These are phyloP conservation scores for Curvularia lunata DNA, from an alignment of 2,329 filamentous ascomycete genomes.

Conservation along the genomic window DNA sequence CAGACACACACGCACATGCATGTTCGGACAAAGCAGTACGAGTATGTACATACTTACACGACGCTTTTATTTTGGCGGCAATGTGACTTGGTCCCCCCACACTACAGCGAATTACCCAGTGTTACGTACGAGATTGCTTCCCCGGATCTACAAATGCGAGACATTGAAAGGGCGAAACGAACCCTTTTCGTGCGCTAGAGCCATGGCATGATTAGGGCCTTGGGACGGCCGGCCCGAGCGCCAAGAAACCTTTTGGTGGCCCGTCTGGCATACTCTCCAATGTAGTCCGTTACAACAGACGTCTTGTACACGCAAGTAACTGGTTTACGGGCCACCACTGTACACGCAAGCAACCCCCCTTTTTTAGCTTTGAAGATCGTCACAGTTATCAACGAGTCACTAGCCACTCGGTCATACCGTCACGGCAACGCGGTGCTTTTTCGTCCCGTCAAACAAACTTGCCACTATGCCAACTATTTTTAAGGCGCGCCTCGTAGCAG, in stretches of 20 bases:
- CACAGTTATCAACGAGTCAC: conserved; percentile 4
- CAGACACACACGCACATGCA: neutral
- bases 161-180: neutral
- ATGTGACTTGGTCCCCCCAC: neutral
- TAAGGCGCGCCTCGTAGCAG: neutral
- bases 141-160: conserved; percentile 15
- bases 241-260: neutral
- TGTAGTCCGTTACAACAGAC: neutral
- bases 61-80: neutral
- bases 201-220: conserved; percentile 5
- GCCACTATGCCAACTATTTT: neutral
- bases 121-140: conserved; percentile 16
- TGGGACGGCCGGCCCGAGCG: conserved; percentile 5
- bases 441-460: neutral
- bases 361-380: conserved; percentile 1
- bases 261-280: neutral
- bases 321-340: neutral
- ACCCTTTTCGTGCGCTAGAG: neutral
- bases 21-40: neutral
- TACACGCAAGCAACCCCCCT: conserved; percentile 3
- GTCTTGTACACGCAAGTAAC: conserved; percentile 4
- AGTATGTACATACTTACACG: neutral
- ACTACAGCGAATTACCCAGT: neutral
- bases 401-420: neutral
- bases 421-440: neutral